Base-by-base conservation (phyloP, 805 yeast species). In the Candida silvatica region DNA sequence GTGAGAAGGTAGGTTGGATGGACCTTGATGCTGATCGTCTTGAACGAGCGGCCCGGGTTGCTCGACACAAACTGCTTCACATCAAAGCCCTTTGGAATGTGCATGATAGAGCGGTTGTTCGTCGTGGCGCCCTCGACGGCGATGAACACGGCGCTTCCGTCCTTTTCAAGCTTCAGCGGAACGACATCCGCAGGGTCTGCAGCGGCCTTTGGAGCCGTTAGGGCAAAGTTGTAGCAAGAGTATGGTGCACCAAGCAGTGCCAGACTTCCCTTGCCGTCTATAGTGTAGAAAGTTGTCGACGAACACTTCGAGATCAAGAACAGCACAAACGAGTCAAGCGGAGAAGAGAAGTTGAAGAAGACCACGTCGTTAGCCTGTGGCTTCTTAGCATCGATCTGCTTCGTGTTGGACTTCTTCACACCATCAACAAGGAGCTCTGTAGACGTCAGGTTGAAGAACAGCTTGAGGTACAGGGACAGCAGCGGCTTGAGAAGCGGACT, bases 101-200 rank as follows among this genome's bases (percentile, higher is more conserved):
- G 75, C 41, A 88, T 64, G 1, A 88, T 51, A 0, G 87, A 77
- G 41, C 77, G 77, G 34, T 94, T 92, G 51, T 88, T 90, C 0
- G 95, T 75, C 0, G 95, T 68, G 0, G 95, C 83, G 0, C 95
- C 95, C 49, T 87, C 97, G 3, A 79, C 66, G 38, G 86, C 74
- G 17, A 81, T 45, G 35, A 69, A 77, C 0, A 65, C 59, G 28
- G 69, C 66, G n/a, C 65, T 62, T 3, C 54, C 51, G 16, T 56
- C 47, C 20, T 51, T 43, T 1, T 45, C 29, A 17, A 59, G 37
- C 27, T 53, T 14, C 18, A n/a, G 5, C 15, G 17, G 15, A 11
- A 31, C 11, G 5, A 7, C 6, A 18, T 17, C 16, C 17, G 15
- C 17, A 26, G 3, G 32, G 6, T 2, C 34, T n/a, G 3, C 20